Conservation (phyloP, 164 flowering plant species). For the Platanus orientalis region DNA sequence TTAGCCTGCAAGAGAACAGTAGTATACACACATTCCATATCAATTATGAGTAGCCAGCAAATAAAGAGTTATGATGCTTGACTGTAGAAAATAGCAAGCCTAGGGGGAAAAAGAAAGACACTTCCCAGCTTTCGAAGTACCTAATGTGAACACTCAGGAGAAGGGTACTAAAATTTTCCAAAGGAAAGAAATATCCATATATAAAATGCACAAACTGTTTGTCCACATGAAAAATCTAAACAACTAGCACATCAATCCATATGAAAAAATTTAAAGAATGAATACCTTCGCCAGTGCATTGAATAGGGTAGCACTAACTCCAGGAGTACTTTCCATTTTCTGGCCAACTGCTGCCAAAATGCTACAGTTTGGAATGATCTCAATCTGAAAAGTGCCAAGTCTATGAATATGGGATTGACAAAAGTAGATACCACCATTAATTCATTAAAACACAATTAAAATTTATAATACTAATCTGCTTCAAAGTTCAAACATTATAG, state of each 20-base stretch:
- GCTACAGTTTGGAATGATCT: constrained; percentile 79
- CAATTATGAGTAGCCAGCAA: not conserved
- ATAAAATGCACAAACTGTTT: not conserved
- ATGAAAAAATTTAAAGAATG: not conserved
- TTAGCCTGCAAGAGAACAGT: constrained; percentile 62
- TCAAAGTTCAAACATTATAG: too few relatives aligned
- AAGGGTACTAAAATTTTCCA: not conserved
- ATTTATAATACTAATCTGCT: too few relatives aligned
- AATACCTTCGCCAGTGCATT: constrained; percentile 92
- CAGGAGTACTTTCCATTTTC: constrained; percentile 98
- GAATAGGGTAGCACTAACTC: constrained; percentile 95
- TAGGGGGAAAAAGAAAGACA: too few relatives aligned
- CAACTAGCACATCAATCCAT: not conserved
- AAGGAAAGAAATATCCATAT: not conserved
- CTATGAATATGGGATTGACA: too few relatives aligned
- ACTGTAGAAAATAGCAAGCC: too few relatives aligned
- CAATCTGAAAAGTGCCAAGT: constrained; percentile 49
- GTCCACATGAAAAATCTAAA: not conserved
- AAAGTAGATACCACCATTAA: too few relatives aligned
- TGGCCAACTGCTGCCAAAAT: constrained; percentile 97
- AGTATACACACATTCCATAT: not conserved
- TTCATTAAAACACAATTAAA: too few relatives aligned
- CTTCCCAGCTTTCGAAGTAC: not conserved
- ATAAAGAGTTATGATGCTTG: not conserved
- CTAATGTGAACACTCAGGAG: not conserved